Conservation (phyloP, 371 early-diverging fungal species). For the Umbelopsis sp. region DNA sequence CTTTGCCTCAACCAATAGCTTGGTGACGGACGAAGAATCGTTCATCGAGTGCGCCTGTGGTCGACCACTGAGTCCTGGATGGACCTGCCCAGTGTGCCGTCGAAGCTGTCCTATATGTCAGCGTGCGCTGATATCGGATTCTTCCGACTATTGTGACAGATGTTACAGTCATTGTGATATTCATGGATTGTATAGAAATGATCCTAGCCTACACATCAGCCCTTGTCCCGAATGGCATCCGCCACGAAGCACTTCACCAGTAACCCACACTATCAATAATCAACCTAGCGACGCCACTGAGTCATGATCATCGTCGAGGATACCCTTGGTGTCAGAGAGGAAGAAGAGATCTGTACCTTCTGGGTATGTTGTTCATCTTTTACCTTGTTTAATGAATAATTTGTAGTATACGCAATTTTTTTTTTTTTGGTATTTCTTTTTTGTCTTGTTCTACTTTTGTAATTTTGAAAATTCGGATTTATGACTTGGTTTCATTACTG, state of each 20-base stretch:
- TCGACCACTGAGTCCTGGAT: conserved; percentile 31
- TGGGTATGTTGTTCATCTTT: too few species aligned
- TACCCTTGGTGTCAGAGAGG: too few species aligned
- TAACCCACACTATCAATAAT: background rate
- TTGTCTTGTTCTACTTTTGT: too few species aligned
- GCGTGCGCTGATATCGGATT: conserved; percentile 28
- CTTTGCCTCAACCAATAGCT: background rate
- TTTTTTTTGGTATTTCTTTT: too few species aligned
- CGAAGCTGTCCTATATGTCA: conserved; percentile 36
- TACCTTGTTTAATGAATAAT: too few species aligned
- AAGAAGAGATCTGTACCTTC: too few species aligned
- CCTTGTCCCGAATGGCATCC: conserved; percentile 18
- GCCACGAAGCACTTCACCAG: background rate
- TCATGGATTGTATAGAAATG: conserved; percentile 28
- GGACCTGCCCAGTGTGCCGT: conserved; percentile 39
- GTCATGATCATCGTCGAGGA: too few species aligned
- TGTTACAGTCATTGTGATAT: conserved; percentile 29
- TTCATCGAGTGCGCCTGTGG: conserved; percentile 36
- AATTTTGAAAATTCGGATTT: too few species aligned
- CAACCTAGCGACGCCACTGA: background rate
- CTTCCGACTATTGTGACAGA: conserved; percentile 37
- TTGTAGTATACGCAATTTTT: too few species aligned
- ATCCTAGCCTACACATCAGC: background rate
- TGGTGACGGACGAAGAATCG: background rate
- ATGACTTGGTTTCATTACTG: too few species aligned